A percentile compares a stretch with the other conserved stretches of the same genome.
Evolutionary conservation across 1,284 basidiomycete species (phyloP).

Genomic region (Tausonia pullulans): DNA sequence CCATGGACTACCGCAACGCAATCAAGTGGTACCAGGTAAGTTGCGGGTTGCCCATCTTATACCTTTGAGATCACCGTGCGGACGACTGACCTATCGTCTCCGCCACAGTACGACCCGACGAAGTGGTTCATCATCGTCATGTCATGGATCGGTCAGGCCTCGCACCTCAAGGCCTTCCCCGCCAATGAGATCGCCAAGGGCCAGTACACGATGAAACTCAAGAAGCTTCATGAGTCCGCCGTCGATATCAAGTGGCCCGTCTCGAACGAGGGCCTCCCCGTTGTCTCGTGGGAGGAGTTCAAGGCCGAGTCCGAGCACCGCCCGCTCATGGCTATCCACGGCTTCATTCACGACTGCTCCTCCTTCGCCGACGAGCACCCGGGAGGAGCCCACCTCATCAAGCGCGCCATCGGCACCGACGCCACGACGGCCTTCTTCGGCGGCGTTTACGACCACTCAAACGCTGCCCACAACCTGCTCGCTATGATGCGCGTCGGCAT

Average conservation of each 20-base stretch:
- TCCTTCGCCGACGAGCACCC: slow-evolving; percentile 85
- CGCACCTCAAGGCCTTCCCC: slow-evolving; percentile 82
- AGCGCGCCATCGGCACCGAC: slow-evolving; percentile 60
- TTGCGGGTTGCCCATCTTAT: slow-evolving; percentile 26
- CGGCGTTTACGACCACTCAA: slow-evolving; percentile 61
- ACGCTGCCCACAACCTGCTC: slow-evolving; percentile 39
- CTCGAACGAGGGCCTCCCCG: slow-evolving; percentile 54
- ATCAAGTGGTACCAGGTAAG: slow-evolving; percentile 76
- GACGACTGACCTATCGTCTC: no score
- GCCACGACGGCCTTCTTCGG: slow-evolving; percentile 89
- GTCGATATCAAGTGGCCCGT: slow-evolving; percentile 68
- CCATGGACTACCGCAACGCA: slow-evolving; percentile 87
- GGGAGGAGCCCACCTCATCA: slow-evolving; percentile 57
- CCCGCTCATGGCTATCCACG: slow-evolving; percentile 67
- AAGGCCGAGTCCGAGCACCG: slow-evolving; percentile 63
- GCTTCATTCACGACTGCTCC: slow-evolving; percentile 82
- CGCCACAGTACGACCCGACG: slow-evolving; percentile 44
- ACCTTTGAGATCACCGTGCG: no score
- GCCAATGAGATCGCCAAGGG: slow-evolving; percentile 85
- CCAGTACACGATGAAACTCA: slow-evolving; percentile 83
- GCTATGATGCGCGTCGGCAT: slow-evolving; percentile 86
- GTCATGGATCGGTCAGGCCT: slow-evolving; percentile 59
- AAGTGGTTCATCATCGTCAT: slow-evolving; percentile 81
- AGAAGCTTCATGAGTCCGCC: slow-evolving; percentile 60
- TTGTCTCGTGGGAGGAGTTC: slow-evolving; percentile 78